phyloP scores from a whole-genome alignment of 306 rosid species.

The Glycine latifolia region DNA sequence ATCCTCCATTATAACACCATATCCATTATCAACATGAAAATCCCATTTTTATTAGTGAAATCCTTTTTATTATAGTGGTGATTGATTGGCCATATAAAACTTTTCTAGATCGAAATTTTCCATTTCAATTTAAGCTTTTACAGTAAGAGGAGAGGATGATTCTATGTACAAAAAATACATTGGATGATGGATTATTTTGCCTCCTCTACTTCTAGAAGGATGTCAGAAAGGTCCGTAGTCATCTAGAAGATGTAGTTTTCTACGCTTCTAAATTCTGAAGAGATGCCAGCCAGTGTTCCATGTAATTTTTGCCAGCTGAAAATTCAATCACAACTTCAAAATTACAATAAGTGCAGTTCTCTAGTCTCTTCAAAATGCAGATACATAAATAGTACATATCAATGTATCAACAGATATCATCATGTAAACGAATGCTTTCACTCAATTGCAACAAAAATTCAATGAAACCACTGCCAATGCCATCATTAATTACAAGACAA shows the following conservation, averaged over 20 bases:
- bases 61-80: constrained; percentile 5
- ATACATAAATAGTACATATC: constrained; percentile 1
- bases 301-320: constrained; percentile 74
- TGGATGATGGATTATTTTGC: constrained; percentile 45
- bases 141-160: constrained; percentile 41
- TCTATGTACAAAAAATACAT: constrained; percentile 49
- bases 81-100: constrained; percentile 6
- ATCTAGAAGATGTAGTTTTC: constrained; percentile 31
- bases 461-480: background rate
- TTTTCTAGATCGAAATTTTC: constrained; percentile 27
- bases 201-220: constrained; percentile 40
- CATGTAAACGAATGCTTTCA: constrained; percentile 7
- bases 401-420: constrained; percentile 4
- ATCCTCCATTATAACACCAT: background rate
- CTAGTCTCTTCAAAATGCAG: background rate
- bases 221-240: constrained; percentile 42
- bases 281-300: constrained; percentile 78
- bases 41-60: background rate
- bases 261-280: constrained; percentile 63
- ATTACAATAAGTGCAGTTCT: constrained; percentile 31
- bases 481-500: constrained; percentile 20
- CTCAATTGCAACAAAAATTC: constrained; percentile 7
- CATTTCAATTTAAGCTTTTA: constrained; percentile 37
- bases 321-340: constrained; percentile 41
- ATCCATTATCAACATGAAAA: background rate